Conservation (phyloP, 2,329 filamentous ascomycete species). For the Macrophomina pseudophaseolina region DNA sequence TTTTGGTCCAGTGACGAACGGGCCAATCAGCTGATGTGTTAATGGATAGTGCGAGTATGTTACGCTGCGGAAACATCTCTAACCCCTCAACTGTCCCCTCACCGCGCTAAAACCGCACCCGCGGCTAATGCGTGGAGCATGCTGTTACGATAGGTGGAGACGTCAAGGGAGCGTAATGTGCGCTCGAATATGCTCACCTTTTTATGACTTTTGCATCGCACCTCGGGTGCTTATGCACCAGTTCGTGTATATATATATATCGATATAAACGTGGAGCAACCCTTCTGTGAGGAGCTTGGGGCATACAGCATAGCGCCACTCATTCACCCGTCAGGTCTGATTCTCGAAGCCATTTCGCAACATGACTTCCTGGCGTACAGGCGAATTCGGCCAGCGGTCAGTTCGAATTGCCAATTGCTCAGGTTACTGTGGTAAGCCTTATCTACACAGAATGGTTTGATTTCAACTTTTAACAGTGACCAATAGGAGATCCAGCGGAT, state of each 20-base stretch:
- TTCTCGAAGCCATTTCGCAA: neutral
- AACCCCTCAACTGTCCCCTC: constrained; percentile 4
- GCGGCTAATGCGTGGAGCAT: neutral
- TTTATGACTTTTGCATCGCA: neutral
- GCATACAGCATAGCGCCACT: too few relatives aligned
- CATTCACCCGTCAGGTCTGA: neutral
- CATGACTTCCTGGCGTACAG: constrained; percentile 17
- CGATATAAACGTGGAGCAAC: too few relatives aligned
- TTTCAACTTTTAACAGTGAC: constrained; percentile 2
- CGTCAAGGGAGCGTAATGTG: neutral
- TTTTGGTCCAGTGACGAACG: neutral
- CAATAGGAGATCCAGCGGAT: constrained; percentile 42
- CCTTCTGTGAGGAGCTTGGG: too few relatives aligned
- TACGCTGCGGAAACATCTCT: neutral
- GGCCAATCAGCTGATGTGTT: neutral
- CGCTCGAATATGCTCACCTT: neutral
- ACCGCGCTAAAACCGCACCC: neutral
- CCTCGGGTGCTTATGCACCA: too few relatives aligned
- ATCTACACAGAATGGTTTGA: neutral
- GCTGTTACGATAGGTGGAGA: neutral
- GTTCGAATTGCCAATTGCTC: constrained; percentile 48
- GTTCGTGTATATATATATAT: too few relatives aligned
- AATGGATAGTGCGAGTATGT: neutral
- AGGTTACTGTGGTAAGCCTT: constrained; percentile 34
- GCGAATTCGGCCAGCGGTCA: constrained; percentile 37